Evolutionary conservation across 2,329 filamentous ascomycete species (phyloP), one percentile per base, ranked within the genome.

Genomic region (Arthrobotrys sphaeroides): DNA sequence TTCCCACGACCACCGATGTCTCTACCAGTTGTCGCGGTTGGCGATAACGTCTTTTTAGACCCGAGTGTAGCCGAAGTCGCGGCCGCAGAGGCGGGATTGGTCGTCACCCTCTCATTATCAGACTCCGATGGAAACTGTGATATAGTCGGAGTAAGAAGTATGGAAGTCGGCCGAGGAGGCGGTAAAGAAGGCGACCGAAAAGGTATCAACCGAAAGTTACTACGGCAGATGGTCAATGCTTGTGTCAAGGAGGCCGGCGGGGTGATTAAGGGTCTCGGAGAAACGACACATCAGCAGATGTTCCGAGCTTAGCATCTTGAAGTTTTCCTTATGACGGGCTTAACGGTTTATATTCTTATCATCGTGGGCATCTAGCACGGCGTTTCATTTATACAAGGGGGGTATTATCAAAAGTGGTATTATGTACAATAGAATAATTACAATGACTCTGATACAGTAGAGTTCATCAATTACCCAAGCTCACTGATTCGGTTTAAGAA

Each of bases 41-140:
- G 91, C 70, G 86, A 90, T 73, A 98, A 95, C 82, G 90, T 97
- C 83, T 91, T 99, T 78, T 97, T 98, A 84, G 95, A 99, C 82
- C 94, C 95, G 0, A 90, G 89, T 61, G 90, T 90, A 78, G 94
- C 97, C 82, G 95, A 99, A 83, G 89, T 99, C 13, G 92, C 93
- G 1, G 94, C 98, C 2, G 95, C 95, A 0, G 94, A 98, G 80
- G 89, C 90, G 10, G 92, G 95, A 2, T 85, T 98, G 49, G 95
- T 94, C 1, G 88, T 98, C 3, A 96, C 93, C 0, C 87, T 96
- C 33, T 88, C 88, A 7, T 33, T 77, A 26, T 45, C 53, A 7
- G 73, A 77, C 18, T 26, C 49, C 3, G 65, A 60, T 9, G 73
- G 73, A 2, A 61, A 51, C 18, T 70, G 73, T 26, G 73, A 77